A percentile compares a stretch with the other conserved stretches of the same genome.
phyloP scores from a whole-genome alignment of 2,329 filamentous ascomycete species.

The Hypoxylon sp. region DNA sequence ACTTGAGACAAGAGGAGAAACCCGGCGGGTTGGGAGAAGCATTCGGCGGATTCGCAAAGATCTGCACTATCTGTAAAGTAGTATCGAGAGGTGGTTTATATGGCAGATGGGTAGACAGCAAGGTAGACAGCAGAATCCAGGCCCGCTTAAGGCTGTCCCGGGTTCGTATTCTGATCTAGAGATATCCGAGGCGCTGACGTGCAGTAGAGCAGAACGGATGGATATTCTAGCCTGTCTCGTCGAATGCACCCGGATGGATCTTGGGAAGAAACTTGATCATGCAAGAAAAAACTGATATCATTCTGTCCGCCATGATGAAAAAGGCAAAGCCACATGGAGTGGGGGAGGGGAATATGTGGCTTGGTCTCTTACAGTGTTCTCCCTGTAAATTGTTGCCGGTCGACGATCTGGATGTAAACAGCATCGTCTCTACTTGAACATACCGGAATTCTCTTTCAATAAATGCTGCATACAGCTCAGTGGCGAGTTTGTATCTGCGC shows the following conservation, averaged over 20 bases:
- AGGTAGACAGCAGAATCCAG: no score
- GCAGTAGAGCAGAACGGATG: slow-evolving; percentile 22
- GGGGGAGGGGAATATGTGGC: slow-evolving; percentile 17
- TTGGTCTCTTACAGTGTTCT: no score
- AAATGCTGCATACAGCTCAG: not conserved
- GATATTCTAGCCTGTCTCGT: slow-evolving; percentile 7
- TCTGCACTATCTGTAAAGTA: no score
- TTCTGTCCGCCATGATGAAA: not conserved
- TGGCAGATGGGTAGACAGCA: no score
- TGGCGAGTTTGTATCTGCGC: not conserved
- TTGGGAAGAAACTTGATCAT: slow-evolving; percentile 6
- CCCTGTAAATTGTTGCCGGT: slow-evolving; percentile 1
- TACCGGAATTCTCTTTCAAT: no score
- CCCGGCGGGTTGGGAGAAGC: slow-evolving; percentile 7
- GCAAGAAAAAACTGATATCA: not conserved
- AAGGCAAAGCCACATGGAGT: slow-evolving; percentile 23
- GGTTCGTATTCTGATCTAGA: slow-evolving; percentile 9
- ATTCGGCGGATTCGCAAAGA: slow-evolving; percentile 2
- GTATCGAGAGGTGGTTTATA: no score
- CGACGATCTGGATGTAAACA: not conserved
- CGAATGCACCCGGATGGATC: not conserved
- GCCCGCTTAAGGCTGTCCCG: no score
- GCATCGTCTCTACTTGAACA: no score
- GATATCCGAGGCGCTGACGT: slow-evolving; percentile 15
- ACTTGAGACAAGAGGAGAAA: slow-evolving; percentile 14